Evolutionary conservation across 1,139 yeast genomes (phyloP).

Genomic region (Debaryomycetaceae sp.): DNA sequence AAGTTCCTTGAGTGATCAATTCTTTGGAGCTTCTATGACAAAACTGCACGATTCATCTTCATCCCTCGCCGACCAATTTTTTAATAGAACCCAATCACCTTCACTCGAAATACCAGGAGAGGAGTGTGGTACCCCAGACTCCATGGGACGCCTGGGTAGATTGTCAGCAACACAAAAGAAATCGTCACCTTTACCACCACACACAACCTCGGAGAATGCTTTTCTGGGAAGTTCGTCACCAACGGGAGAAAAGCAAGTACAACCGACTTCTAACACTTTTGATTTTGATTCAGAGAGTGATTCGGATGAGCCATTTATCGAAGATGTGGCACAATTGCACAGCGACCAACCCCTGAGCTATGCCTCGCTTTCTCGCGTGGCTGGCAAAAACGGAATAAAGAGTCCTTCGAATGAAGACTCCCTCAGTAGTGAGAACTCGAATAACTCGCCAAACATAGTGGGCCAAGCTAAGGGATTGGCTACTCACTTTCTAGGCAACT

Average conservation of each 20-base stretch:
- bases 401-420: slow-evolving; percentile 27
- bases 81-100: slow-evolving; percentile 7
- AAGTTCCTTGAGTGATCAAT: slow-evolving; percentile 32
- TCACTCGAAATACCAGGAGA: neutral
- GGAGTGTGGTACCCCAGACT: neutral
- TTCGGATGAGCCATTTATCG: slow-evolving; percentile 21
- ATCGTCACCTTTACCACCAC: slow-evolving; percentile 44
- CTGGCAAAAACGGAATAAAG: slow-evolving; percentile 41
- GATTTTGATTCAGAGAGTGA: slow-evolving; percentile 36
- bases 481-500: slow-evolving; percentile 31
- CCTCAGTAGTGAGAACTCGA: neutral
- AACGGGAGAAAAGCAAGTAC: slow-evolving; percentile 6
- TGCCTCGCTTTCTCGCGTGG: slow-evolving; percentile 49
- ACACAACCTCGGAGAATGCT: slow-evolving; percentile 44
- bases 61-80: slow-evolving; percentile 19
- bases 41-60: slow-evolving; percentile 7
- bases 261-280: slow-evolving; percentile 25
- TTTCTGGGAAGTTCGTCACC: slow-evolving; percentile 31
- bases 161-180: slow-evolving; percentile 30
- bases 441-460: slow-evolving; percentile 15
- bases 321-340: slow-evolving; percentile 7
- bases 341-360: slow-evolving; percentile 23
- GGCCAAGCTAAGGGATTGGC: slow-evolving; percentile 43
- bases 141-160: slow-evolving; percentile 7
- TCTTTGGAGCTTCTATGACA: slow-evolving; percentile 21